Conservation (phyloP, 2,329 filamentous ascomycete genomes). For the Verticillium longisporum region DNA sequence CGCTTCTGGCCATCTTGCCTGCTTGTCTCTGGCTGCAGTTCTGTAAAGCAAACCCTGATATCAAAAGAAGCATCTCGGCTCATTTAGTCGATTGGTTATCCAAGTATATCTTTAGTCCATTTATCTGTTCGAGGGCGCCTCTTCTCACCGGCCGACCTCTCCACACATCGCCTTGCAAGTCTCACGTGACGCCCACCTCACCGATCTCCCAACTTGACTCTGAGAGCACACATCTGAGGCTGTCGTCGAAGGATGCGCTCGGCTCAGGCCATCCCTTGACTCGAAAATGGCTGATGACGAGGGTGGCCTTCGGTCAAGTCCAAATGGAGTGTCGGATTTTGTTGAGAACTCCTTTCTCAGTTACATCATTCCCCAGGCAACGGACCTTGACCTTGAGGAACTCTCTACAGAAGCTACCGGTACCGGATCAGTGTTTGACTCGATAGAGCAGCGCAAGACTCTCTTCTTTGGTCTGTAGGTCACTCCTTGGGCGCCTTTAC, state of each 20-base stretch:
- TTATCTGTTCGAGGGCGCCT: too few species aligned
- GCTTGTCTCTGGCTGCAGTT: too few species aligned
- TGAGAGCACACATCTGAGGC: neutral
- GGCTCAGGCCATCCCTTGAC: neutral
- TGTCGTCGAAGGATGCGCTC: neutral
- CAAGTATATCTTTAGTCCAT: neutral
- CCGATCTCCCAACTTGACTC: neutral
- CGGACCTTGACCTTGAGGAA: slow-evolving; percentile 47
- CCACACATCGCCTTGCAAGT: neutral
- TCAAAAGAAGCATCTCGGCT: too few species aligned
- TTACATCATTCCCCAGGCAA: slow-evolving; percentile 53
- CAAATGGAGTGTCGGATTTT: slow-evolving; percentile 33
- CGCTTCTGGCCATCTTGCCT: too few species aligned
- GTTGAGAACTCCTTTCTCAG: slow-evolving; percentile 52
- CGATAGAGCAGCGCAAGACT: slow-evolving; percentile 54
- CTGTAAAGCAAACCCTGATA: too few species aligned
- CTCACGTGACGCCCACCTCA: neutral
- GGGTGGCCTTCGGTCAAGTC: slow-evolving; percentile 1
- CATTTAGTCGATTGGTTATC: too few species aligned
- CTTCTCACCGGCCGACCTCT: too few species aligned
- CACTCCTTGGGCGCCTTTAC: slow-evolving; percentile 6
- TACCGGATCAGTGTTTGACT: slow-evolving; percentile 43
- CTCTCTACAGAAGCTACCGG: slow-evolving; percentile 35
- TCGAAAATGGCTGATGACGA: neutral
- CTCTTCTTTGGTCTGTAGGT: slow-evolving; percentile 63